Evolutionary conservation across 2,329 filamentous ascomycete species (phyloP).

Genomic region (Penicillium polonicum): DNA sequence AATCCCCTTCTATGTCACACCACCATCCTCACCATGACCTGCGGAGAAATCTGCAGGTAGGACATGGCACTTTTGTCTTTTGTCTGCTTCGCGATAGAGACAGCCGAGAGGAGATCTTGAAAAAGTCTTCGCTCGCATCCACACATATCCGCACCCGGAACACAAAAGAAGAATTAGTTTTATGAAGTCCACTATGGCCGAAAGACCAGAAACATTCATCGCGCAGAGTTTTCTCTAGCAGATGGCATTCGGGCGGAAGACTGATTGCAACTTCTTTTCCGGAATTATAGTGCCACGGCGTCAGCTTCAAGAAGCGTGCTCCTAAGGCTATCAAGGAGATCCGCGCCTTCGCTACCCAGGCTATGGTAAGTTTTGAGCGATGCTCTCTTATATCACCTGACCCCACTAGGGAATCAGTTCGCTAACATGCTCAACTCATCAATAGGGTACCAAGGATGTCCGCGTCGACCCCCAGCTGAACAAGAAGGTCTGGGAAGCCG

Average conservation of each 20-base stretch:
- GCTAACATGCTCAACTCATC: slow-evolving; percentile 8
- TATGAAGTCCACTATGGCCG: slow-evolving; percentile 65
- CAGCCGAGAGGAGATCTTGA: slow-evolving; percentile 8
- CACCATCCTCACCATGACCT: slow-evolving; percentile 10
- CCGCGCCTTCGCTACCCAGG: slow-evolving; percentile 84
- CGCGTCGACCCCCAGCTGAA: slow-evolving; percentile 98
- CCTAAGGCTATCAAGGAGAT: slow-evolving; percentile 99
- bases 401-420: background rate
- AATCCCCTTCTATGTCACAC: slow-evolving; percentile 10
- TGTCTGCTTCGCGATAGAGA: slow-evolving; percentile 7
- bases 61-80: slow-evolving; percentile 8
- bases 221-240: slow-evolving; percentile 28
- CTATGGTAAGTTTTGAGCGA: slow-evolving; percentile 74
- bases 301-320: slow-evolving; percentile 99
- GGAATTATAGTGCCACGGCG: slow-evolving; percentile 78
- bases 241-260: slow-evolving; percentile 63
- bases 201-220: slow-evolving; percentile 29
- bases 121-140: slow-evolving; percentile 12
- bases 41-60: slow-evolving; percentile 12
- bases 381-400: background rate
- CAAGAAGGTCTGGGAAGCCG: slow-evolving; percentile 99
- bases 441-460: slow-evolving; percentile 91
- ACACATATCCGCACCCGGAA: slow-evolving; percentile 17
- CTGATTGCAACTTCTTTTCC: slow-evolving; percentile 54
- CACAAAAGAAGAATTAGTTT: slow-evolving; percentile 59